phyloP scores from a whole-genome alignment of 1,284 basidiomycete genomes.

The Boletus semigastroideus region DNA sequence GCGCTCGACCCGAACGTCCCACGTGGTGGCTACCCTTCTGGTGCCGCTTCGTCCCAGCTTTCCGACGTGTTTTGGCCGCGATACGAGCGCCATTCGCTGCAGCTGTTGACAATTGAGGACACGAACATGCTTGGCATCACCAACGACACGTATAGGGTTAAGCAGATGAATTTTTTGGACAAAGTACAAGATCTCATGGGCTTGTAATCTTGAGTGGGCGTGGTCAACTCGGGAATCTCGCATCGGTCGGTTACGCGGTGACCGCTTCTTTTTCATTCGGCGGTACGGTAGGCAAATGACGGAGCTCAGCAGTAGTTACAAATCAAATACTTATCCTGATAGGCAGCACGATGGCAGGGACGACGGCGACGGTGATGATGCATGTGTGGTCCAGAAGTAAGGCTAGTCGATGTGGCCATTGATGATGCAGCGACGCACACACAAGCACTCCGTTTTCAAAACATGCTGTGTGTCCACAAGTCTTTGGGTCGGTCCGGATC shows the following conservation, averaged over 20 bases:
- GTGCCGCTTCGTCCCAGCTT: not conserved
- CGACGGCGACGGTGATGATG: too few species aligned
- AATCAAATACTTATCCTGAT: too few species aligned
- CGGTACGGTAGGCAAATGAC: too few species aligned
- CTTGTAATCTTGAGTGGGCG: too few species aligned
- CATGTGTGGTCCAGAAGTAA: too few species aligned
- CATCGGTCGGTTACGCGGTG: too few species aligned
- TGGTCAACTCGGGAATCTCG: too few species aligned
- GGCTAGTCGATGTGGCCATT: too few species aligned
- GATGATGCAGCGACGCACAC: too few species aligned
- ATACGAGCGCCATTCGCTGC: not conserved
- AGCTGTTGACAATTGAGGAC: not conserved
- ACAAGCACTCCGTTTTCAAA: conserved; percentile 55
- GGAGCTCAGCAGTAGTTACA: too few species aligned
- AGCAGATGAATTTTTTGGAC: not conserved
- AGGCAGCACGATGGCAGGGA: too few species aligned
- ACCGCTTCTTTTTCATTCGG: too few species aligned
- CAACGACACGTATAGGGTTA: not conserved
- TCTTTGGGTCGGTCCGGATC: conserved; percentile 49
- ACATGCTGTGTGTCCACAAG: conserved; percentile 50
- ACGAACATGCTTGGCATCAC: not conserved
- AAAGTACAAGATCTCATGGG: not conserved
- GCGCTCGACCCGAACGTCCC: not conserved
- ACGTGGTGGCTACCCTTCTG: not conserved
- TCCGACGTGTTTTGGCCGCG: not conserved